phyloP scores from a whole-genome alignment of 1,284 basidiomycete genomes.

The Waitea zeae region DNA sequence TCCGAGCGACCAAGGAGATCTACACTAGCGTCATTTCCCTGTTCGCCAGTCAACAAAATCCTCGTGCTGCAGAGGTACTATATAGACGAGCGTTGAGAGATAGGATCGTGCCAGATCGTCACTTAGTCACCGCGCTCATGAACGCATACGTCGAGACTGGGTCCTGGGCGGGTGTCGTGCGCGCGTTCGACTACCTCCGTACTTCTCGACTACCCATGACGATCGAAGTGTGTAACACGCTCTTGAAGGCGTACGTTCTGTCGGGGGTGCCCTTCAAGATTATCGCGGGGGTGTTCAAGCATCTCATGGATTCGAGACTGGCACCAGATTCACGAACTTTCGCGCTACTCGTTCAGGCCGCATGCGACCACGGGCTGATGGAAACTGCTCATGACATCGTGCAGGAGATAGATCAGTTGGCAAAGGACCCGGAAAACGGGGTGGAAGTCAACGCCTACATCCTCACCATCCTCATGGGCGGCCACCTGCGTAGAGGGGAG shows the following conservation, averaged over 20 bases:
- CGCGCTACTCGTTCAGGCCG: conserved; percentile 67
- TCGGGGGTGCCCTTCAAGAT: conserved; percentile 61
- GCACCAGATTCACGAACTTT: conserved; percentile 55
- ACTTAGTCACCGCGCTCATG: conserved; percentile 60
- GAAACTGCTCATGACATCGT: conserved; percentile 53
- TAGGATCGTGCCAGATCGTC: conserved; percentile 44
- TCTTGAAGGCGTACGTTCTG: conserved; percentile 77
- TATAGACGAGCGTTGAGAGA: conserved; percentile 46
- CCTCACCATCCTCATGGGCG: conserved; percentile 77
- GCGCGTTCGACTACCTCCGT: conserved; percentile 54
- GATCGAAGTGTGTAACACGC: conserved; percentile 55
- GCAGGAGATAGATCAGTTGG: conserved; percentile 38
- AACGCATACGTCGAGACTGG: conserved; percentile 74
- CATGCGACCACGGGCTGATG: conserved; percentile 63
- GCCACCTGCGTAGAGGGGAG: conserved; percentile 47
- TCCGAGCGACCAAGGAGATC: conserved; percentile 31
- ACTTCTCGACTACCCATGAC: conserved; percentile 21
- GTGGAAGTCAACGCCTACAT: conserved; percentile 38
- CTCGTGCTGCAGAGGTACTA: conserved; percentile 47
- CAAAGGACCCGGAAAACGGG: conserved; percentile 18
- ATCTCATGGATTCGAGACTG: conserved; percentile 29
- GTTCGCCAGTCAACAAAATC: conserved; percentile 51
- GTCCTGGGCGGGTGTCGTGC: conserved; percentile 61
- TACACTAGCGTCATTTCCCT: conserved; percentile 61
- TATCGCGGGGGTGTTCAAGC: conserved; percentile 49